These are phyloP conservation scores for Cladosporium halotolerans DNA, from an alignment of 2,329 filamentous ascomycete species.

Conservation along the genomic window DNA sequence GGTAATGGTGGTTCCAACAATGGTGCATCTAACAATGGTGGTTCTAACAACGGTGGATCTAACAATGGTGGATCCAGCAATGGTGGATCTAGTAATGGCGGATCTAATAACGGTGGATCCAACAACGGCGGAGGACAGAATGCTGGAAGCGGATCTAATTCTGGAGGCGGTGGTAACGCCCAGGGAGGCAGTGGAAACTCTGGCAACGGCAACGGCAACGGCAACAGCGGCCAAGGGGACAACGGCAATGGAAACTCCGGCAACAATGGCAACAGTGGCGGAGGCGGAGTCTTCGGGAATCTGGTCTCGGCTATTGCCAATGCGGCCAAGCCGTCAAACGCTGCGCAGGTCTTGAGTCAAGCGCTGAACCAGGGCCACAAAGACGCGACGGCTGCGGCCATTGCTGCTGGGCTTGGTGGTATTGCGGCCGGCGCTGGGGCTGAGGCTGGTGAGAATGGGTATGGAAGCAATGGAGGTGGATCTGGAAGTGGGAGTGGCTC, in stretches of 20 bases:
- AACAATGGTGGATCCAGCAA: not conserved
- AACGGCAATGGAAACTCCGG: not conserved
- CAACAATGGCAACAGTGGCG: not conserved
- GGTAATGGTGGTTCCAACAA: not conserved
- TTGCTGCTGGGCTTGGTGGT: constrained; percentile 9
- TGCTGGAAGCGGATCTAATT: not conserved
- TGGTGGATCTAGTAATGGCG: not conserved
- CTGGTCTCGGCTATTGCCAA: constrained; percentile 3
- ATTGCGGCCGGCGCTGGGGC: not conserved
- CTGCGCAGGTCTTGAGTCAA: constrained; percentile 6
- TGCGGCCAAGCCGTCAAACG: constrained; percentile 6
- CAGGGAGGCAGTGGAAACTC: too few relatives aligned
- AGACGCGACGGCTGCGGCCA: constrained; percentile 6
- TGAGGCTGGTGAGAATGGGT: not conserved
- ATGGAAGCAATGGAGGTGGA: not conserved
- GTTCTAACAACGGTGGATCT: not conserved
- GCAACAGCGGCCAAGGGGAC: not conserved
- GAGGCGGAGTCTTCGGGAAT: constrained; percentile 2
- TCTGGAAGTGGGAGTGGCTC: not conserved
- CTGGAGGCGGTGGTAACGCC: not conserved
- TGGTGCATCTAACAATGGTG: not conserved
- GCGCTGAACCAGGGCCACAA: constrained; percentile 5
- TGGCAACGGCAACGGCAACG: too few relatives aligned
- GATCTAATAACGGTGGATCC: not conserved
- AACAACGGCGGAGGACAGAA: not conserved